Conservation (phyloP, 2,329 filamentous ascomycete species). For the Tolypocladium amazonense region DNA sequence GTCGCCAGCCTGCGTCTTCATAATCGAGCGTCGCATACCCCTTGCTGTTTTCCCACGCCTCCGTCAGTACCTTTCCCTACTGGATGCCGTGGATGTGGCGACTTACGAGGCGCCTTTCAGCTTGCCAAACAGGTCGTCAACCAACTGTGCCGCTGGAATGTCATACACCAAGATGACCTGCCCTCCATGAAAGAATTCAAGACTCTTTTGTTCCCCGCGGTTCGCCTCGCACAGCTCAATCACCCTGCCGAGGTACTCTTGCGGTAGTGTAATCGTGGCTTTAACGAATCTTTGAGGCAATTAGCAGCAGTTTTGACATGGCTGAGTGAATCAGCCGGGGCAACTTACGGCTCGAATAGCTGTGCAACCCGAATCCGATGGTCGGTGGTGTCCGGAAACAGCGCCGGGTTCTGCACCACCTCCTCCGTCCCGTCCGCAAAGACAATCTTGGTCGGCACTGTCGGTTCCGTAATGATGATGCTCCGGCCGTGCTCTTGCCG, state of each 20-base stretch:
- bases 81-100: not conserved
- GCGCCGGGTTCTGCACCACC: constrained; percentile 74
- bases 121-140: constrained; percentile 96
- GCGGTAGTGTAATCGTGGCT: constrained; percentile 80
- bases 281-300: constrained; percentile 49
- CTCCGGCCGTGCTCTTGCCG: constrained; percentile 88
- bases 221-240: constrained; percentile 92
- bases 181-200: constrained; percentile 83
- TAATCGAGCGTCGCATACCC: constrained; percentile 96
- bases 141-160: constrained; percentile 76
- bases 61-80: not conserved
- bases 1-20: constrained; percentile 83
- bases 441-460: constrained; percentile 80
- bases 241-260: constrained; percentile 86
- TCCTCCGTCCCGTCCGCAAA: constrained; percentile 69
- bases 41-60: constrained; percentile 33
- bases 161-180: constrained; percentile 95
- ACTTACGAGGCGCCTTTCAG: constrained; percentile 69
- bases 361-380: constrained; percentile 31
- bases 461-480: constrained; percentile 94
- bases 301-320: not conserved
- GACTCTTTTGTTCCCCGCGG: constrained; percentile 73
- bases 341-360: constrained; percentile 40
- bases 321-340: not conserved
- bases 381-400: constrained; percentile 66